A percentile compares a stretch with the other conserved stretches of the same genome.
Conservation (phyloP, 805 yeast species). For the Candida parachauliodes region DNA sequence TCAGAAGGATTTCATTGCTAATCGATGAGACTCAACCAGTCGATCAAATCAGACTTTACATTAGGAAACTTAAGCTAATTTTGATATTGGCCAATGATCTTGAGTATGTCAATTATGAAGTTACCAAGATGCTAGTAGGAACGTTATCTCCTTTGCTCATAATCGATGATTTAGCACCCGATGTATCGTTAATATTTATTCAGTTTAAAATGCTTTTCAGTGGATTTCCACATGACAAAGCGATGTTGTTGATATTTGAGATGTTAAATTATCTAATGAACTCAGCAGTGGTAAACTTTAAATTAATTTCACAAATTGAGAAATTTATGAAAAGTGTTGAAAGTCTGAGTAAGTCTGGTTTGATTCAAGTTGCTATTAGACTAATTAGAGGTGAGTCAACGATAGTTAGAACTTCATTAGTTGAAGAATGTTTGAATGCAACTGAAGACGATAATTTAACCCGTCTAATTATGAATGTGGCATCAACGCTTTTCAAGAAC, state of each 20-base stretch:
- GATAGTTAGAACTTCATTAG: not conserved
- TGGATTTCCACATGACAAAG: not conserved
- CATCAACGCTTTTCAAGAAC: slow-evolving; percentile 9
- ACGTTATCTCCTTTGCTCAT: slow-evolving; percentile 20
- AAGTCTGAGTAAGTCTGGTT: not conserved
- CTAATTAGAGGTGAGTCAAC: slow-evolving; percentile 1
- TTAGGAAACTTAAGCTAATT: slow-evolving; percentile 39
- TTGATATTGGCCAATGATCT: slow-evolving; percentile 13
- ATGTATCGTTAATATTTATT: slow-evolving; percentile 2
- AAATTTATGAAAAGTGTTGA: not conserved
- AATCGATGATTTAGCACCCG: not conserved
- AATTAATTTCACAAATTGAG: slow-evolving; percentile 5
- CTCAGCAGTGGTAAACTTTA: not conserved
- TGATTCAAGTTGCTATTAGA: not conserved
- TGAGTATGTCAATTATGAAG: slow-evolving; percentile 9
- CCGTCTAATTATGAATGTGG: not conserved
- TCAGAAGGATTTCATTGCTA: slow-evolving; percentile 26
- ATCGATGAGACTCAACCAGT: slow-evolving; percentile 17
- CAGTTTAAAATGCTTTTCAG: slow-evolving; percentile 2
- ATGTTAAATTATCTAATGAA: not conserved
- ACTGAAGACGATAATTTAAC: not conserved
- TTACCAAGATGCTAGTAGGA: slow-evolving; percentile 17
- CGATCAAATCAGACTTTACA: slow-evolving; percentile 17
- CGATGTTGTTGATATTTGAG: slow-evolving; percentile 4
- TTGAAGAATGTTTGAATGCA: slow-evolving; percentile 7